These are phyloP conservation scores for Tubosaeta sp. DNA, from an alignment of 768 basidiomycete species.

Conservation along the genomic window DNA sequence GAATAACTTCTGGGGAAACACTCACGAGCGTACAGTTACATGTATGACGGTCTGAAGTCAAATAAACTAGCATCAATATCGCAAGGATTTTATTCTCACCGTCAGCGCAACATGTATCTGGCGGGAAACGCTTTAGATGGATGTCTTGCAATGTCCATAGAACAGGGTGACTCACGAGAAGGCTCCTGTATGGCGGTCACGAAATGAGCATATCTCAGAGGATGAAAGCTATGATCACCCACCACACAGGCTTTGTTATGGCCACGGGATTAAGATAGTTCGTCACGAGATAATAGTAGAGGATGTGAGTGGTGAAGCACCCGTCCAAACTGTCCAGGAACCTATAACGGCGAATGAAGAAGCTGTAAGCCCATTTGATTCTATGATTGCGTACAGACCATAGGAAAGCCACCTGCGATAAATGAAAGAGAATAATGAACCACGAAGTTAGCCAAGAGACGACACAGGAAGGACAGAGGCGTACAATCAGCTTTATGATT, in stretches of 20 bases:
- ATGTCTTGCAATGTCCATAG: background rate
- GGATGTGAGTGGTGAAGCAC: slow-evolving; percentile 45
- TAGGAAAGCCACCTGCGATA: slow-evolving; percentile 26
- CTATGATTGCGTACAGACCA: slow-evolving; percentile 7
- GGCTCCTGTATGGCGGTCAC: slow-evolving; percentile 38
- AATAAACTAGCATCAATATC: background rate
- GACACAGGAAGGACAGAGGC: slow-evolving; percentile 8
- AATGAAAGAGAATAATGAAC: slow-evolving; percentile 22
- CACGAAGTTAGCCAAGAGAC: slow-evolving; percentile 33
- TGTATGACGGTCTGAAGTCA: slow-evolving; percentile 41
- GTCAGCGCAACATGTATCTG: slow-evolving; percentile 53
- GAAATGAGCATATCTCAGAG: background rate
- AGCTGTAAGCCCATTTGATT: too few relatives aligned
- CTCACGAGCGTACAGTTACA: slow-evolving; percentile 42
- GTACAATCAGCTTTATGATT: slow-evolving; percentile 36
- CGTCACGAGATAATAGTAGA: slow-evolving; percentile 54
- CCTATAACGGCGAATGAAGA: slow-evolving; percentile 13
- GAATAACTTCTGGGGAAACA: background rate
- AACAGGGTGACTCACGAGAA: slow-evolving; percentile 39
- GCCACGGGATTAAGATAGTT: slow-evolving; percentile 48
- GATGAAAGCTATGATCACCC: background rate
- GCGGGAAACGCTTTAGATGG: background rate
- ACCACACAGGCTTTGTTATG: slow-evolving; percentile 44
- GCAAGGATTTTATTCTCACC: slow-evolving; percentile 31
- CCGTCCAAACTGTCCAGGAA: slow-evolving; percentile 53